Percentiles rank a stretch among this genome's conserved stretches.
Conservation (phyloP, 1,284 basidiomycete species). For the Acaromyces ingoldii region DNA sequence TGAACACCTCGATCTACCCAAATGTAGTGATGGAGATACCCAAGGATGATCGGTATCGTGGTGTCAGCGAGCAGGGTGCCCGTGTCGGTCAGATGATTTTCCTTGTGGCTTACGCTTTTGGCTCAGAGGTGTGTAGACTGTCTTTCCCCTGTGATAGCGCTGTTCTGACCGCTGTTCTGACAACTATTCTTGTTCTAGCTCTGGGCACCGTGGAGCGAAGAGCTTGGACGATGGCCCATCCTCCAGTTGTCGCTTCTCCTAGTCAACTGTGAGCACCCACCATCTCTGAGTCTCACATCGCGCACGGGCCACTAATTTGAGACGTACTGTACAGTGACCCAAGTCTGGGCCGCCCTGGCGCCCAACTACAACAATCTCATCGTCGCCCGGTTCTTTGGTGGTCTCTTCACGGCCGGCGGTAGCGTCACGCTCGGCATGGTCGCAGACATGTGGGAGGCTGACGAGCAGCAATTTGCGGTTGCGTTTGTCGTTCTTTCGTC, state of each 20-base stretch:
- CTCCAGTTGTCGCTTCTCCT: constrained; percentile 44
- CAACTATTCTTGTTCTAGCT: too few species aligned
- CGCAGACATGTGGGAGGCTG: constrained; percentile 48
- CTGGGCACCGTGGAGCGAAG: constrained; percentile 51
- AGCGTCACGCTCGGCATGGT: constrained; percentile 55
- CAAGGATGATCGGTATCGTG: constrained; percentile 37
- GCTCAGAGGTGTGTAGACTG: too few species aligned
- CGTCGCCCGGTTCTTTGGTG: constrained; percentile 47
- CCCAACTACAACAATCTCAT: constrained; percentile 47
- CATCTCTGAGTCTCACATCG: too few species aligned
- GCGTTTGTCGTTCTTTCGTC: constrained; percentile 49
- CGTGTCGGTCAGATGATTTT: constrained; percentile 54
- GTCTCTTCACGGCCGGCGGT: constrained; percentile 52
- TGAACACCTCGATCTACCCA: constrained; percentile 51
- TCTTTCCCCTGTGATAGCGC: too few species aligned
- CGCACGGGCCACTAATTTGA: too few species aligned
- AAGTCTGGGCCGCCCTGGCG: constrained; percentile 43
- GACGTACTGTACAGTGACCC: constrained; percentile 22
- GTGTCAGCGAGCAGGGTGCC: constrained; percentile 50
- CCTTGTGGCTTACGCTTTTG: constrained; percentile 54
- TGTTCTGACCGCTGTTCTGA: too few species aligned
- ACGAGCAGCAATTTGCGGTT: constrained; percentile 50
- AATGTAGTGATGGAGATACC: constrained; percentile 41
- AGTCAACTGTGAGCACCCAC: constrained; percentile 53
- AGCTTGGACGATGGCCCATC: constrained; percentile 49